Percentiles rank a stretch among this genome's conserved stretches.
These are phyloP conservation scores for Letharia lupina DNA, from an alignment of 495 filamentous ascomycete genomes.

Conservation along the genomic window DNA sequence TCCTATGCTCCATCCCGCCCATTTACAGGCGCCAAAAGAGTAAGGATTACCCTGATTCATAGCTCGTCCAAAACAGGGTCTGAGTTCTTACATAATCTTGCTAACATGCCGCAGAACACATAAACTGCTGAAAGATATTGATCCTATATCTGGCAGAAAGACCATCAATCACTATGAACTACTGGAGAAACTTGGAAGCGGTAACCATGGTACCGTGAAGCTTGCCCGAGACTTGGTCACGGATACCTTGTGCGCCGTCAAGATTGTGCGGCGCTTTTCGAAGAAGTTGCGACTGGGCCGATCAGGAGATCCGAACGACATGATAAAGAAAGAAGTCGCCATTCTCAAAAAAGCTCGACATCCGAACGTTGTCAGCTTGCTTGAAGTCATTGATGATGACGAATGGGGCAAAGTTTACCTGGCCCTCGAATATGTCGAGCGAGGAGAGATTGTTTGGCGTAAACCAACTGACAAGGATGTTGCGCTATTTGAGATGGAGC, in stretches of 20 bases:
- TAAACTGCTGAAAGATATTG: conserved; percentile 50
- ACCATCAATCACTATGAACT: conserved; percentile 96
- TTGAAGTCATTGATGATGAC: conserved; percentile 97
- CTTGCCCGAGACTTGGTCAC: conserved; percentile 71
- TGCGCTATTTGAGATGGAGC: conserved; percentile 68
- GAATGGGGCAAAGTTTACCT: conserved; percentile 96
- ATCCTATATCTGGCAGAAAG: conserved; percentile 82
- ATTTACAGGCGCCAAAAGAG: conserved; percentile 56
- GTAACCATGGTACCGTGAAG: conserved; percentile 96
- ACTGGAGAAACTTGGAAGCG: conserved; percentile 88
- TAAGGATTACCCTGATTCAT: conserved; percentile 24
- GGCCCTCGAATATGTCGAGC: conserved; percentile 86
- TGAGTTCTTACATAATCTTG: not conserved
- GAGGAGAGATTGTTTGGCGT: conserved; percentile 89
- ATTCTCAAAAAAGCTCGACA: conserved; percentile 97
- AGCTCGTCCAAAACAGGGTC: not conserved
- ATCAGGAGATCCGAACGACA: conserved; percentile 68
- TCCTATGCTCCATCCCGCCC: conserved; percentile 56
- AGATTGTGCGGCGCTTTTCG: conserved; percentile 93
- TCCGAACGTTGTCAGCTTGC: conserved; percentile 84
- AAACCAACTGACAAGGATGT: conserved; percentile 74
- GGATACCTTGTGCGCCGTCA: conserved; percentile 84
- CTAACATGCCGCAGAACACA: conserved; percentile 22
- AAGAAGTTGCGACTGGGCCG: conserved; percentile 85
- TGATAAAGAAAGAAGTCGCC: conserved; percentile 94